These are phyloP conservation scores for Fagopyrum esculentum DNA, from an alignment of 148 eudicot genomes.

Conservation along the genomic window DNA sequence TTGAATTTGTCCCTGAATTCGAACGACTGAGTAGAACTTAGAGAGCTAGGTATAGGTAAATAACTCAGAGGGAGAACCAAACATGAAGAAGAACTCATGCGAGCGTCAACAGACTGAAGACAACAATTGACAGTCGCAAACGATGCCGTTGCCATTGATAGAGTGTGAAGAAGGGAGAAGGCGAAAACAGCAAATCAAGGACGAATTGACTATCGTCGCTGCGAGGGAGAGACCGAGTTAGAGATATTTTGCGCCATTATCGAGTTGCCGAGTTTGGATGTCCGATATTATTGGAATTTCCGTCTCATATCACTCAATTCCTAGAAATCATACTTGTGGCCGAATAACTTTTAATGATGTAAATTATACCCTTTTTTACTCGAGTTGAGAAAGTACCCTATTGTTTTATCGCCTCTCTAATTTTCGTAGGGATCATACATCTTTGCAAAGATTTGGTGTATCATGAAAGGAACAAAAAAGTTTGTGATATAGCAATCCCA, in stretches of 20 bases:
- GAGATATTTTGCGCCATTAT: background rate
- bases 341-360: too few species aligned
- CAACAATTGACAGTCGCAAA: background rate
- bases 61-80: background rate
- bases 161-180: background rate
- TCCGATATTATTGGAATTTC: too few species aligned
- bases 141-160: constrained; percentile 3
- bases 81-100: background rate
- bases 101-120: background rate
- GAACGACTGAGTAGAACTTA: constrained; percentile 4
- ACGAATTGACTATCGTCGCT: background rate
- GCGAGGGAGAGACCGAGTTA: background rate
- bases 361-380: too few species aligned
- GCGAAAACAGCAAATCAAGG: background rate
- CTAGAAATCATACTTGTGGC: too few species aligned
- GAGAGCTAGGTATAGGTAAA: background rate
- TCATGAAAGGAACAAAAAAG: too few species aligned
- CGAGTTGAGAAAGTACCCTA: too few species aligned
- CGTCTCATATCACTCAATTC: too few species aligned
- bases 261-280: background rate
- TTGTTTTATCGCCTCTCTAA: too few species aligned
- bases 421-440: too few species aligned
- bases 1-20: background rate
- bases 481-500: too few species aligned
- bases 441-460: too few species aligned